phyloP scores from a whole-genome alignment of 1,284 basidiomycete species.

The Sanghuangporus baumii region DNA sequence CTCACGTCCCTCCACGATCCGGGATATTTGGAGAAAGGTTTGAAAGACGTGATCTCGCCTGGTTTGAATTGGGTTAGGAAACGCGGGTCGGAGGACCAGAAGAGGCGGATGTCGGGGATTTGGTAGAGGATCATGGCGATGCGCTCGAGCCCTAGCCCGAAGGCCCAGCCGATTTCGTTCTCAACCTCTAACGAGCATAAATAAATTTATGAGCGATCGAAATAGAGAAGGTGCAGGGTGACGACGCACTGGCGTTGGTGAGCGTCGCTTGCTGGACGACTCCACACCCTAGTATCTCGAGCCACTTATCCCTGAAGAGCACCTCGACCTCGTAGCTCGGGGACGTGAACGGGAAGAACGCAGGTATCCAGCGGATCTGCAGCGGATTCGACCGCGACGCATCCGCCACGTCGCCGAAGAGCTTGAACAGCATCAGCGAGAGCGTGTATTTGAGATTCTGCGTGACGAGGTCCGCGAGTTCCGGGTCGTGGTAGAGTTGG shows the following conservation, averaged over 20 bases:
- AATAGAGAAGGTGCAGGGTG: slow-evolving; percentile 11
- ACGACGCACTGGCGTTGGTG: slow-evolving; percentile 71
- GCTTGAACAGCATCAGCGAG: slow-evolving; percentile 79
- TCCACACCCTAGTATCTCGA: slow-evolving; percentile 94
- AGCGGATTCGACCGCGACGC: slow-evolving; percentile 59
- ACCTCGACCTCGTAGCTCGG: slow-evolving; percentile 99
- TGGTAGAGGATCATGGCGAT: slow-evolving; percentile 98
- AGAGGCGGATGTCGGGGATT: slow-evolving; percentile 98
- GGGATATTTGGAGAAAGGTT: slow-evolving; percentile 87
- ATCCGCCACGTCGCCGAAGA: slow-evolving; percentile 66
- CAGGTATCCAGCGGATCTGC: slow-evolving; percentile 93
- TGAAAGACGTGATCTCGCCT: slow-evolving; percentile 76
- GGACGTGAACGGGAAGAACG: slow-evolving; percentile 96
- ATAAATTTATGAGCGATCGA: neutral
- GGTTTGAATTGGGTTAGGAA: slow-evolving; percentile 85
- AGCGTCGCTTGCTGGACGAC: slow-evolving; percentile 89
- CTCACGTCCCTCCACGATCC: slow-evolving; percentile 87
- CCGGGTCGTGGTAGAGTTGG: slow-evolving; percentile 73
- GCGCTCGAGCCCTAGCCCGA: slow-evolving; percentile 94
- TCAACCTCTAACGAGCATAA: slow-evolving; percentile 50
- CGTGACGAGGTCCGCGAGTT: slow-evolving; percentile 66
- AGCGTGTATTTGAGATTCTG: slow-evolving; percentile 89
- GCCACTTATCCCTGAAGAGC: slow-evolving; percentile 93
- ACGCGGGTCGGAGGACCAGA: slow-evolving; percentile 90
- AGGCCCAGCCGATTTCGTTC: slow-evolving; percentile 94